Conservation (phyloP, 2,329 filamentous ascomycete genomes). For the Didymellaceae sp. region DNA sequence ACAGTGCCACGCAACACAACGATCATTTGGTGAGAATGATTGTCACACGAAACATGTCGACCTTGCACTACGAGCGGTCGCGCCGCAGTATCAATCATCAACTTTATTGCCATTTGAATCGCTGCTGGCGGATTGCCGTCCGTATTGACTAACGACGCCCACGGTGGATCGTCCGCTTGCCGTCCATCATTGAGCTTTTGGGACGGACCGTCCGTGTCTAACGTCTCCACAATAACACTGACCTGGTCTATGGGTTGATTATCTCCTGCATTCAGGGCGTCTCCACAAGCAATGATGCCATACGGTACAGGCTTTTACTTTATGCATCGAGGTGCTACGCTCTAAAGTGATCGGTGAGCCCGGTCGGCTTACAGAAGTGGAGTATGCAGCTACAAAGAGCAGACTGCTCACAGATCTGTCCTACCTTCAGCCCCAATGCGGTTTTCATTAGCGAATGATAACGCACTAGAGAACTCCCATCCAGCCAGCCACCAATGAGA, state of each 20-base stretch:
- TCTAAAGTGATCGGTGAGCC: constrained; percentile 1
- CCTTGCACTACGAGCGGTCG: not conserved
- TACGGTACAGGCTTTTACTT: constrained; percentile 1
- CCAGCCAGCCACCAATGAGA: constrained; percentile 26
- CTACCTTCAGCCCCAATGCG: constrained; percentile 10
- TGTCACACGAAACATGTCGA: not conserved
- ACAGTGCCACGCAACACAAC: constrained; percentile 4
- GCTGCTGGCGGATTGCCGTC: constrained; percentile 1
- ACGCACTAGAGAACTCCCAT: constrained; percentile 8
- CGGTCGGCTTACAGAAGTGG: constrained; percentile 9
- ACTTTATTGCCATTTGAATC: not conserved
- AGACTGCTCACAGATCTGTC: constrained; percentile 2
- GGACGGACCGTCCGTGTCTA: not conserved
- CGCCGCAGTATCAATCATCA: not conserved
- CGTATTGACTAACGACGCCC: not conserved
- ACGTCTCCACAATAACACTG: not conserved
- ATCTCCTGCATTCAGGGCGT: not conserved
- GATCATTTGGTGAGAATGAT: not conserved
- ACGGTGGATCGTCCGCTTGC: not conserved
- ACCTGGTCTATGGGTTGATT: not conserved
- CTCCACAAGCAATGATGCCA: not conserved
- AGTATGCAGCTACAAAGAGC: constrained; percentile 3
- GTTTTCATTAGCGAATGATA: constrained; percentile 21
- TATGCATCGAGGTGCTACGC: constrained; percentile 4
- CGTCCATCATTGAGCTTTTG: not conserved